A percentile compares a stretch with the other conserved stretches of the same genome.
Evolutionary conservation across 805 yeast species (phyloP).

Genomic region (Wickerhamia fluorescens): DNA sequence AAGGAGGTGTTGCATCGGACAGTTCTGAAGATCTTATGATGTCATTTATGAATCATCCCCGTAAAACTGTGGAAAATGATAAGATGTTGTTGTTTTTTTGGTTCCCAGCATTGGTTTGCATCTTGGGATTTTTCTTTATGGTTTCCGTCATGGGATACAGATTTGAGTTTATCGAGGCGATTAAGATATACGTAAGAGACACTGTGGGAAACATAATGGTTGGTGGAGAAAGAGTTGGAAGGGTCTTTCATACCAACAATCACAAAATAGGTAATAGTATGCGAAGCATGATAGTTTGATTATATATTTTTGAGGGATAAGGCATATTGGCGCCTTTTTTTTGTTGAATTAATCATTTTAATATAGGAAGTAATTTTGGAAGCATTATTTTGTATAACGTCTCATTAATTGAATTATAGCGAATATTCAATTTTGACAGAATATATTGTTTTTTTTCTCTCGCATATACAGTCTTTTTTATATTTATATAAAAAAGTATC

Average conservation of each 20-base stretch:
- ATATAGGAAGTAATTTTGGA: too few relatives aligned
- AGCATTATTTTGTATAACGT: too few relatives aligned
- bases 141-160: slow-evolving; percentile 34
- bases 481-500: neutral
- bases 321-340: neutral
- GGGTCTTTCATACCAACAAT: slow-evolving; percentile 22
- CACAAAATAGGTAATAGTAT: neutral
- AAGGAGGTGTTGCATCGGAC: slow-evolving; percentile 32
- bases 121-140: slow-evolving; percentile 45
- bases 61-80: slow-evolving; percentile 58
- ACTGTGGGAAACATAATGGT: slow-evolving; percentile 36
- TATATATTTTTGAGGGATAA: neutral
- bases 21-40: slow-evolving; percentile 39
- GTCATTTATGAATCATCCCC: slow-evolving; percentile 35
- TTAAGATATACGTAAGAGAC: slow-evolving; percentile 27
- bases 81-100: slow-evolving; percentile 84
- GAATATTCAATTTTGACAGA: slow-evolving; percentile 1
- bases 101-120: slow-evolving; percentile 66
- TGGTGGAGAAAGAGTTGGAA: slow-evolving; percentile 35
- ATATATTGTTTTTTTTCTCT: slow-evolving; percentile 1
- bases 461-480: neutral
- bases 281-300: neutral
- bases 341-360: neutral
- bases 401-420: slow-evolving; percentile 1
- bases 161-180: slow-evolving; percentile 27